Conservation (phyloP, 495 filamentous ascomycete genomes). For the Neurospora sp. region DNA sequence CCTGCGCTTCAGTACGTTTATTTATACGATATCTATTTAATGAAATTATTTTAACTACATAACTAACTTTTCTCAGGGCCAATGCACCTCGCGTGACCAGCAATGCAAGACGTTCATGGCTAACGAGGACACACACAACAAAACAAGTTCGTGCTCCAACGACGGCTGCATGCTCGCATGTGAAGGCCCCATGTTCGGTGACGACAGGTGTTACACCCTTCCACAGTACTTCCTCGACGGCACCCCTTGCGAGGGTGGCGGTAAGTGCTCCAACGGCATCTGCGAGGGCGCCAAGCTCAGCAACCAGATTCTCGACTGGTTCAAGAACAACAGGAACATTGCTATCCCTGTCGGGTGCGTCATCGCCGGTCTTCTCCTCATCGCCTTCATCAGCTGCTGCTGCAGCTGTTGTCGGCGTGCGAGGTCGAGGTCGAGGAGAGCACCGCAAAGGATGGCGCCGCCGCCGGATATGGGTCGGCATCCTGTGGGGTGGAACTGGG, state of each 20-base stretch:
- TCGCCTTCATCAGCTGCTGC: constrained; percentile 52
- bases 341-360: constrained; percentile 64
- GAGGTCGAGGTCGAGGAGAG: not conserved
- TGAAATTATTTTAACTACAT: too few species aligned
- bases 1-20: constrained; percentile 54
- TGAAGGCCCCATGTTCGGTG: constrained; percentile 56
- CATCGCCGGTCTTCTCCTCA: constrained; percentile 56
- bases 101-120: constrained; percentile 89
- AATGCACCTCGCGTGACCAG: constrained; percentile 84
- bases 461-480: not conserved
- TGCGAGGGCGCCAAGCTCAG: constrained; percentile 55
- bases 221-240: constrained; percentile 93
- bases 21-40: too few species aligned
- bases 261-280: constrained; percentile 62
- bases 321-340: constrained; percentile 59
- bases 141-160: constrained; percentile 71
- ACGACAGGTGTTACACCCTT: constrained; percentile 58
- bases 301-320: constrained; percentile 55
- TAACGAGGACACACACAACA: constrained; percentile 59
- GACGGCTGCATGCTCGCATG: constrained; percentile 69
- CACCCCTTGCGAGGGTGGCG: constrained; percentile 75
- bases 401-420: constrained; percentile 40
- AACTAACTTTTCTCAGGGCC: constrained; percentile 37
- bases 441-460: constrained; percentile 3
- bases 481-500: not conserved